Evolutionary conservation across 306 rosid species (phyloP).

Genomic region (Glycine latifolia): DNA sequence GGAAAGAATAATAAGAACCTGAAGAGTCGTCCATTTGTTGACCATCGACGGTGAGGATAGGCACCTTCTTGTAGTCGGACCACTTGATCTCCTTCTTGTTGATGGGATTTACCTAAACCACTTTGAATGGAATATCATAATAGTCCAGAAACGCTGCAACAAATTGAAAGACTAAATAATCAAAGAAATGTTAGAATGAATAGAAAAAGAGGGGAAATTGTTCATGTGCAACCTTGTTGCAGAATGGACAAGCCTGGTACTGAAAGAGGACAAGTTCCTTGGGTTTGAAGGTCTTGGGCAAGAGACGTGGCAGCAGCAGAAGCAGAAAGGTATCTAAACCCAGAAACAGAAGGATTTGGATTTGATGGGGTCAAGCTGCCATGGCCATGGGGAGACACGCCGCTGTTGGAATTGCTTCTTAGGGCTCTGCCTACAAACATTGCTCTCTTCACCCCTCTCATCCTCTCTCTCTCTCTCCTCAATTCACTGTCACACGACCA

Average conservation of each 20-base stretch:
- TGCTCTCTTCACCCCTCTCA: conserved; percentile 21
- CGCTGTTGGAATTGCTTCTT: conserved; percentile 14
- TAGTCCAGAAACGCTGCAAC: conserved; percentile 84
- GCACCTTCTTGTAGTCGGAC: conserved; percentile 97
- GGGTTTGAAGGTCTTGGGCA: conserved; percentile 52
- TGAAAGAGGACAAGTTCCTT: conserved; percentile 82
- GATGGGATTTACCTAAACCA: conserved; percentile 90
- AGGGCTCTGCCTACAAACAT: conserved; percentile 58
- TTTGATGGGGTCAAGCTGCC: no score
- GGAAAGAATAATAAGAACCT: conserved; percentile 54
- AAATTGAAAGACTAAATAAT: background rate
- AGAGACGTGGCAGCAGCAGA: conserved; percentile 52
- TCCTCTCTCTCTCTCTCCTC: no score
- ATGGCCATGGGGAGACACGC: no score
- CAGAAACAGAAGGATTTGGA: conserved; percentile 24
- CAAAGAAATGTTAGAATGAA: no score
- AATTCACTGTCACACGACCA: no score
- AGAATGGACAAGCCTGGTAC: conserved; percentile 95
- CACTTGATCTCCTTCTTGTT: conserved; percentile 90
- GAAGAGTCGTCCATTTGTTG: conserved; percentile 91
- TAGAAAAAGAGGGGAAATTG: background rate
- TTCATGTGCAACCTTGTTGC: conserved; percentile 88
- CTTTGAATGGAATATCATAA: conserved; percentile 65
- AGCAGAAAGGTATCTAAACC: conserved; percentile 49
- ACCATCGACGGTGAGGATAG: conserved; percentile 75